Base-by-base conservation (phyloP, 768 basidiomycete species). In the Exidia glandulosa region DNA sequence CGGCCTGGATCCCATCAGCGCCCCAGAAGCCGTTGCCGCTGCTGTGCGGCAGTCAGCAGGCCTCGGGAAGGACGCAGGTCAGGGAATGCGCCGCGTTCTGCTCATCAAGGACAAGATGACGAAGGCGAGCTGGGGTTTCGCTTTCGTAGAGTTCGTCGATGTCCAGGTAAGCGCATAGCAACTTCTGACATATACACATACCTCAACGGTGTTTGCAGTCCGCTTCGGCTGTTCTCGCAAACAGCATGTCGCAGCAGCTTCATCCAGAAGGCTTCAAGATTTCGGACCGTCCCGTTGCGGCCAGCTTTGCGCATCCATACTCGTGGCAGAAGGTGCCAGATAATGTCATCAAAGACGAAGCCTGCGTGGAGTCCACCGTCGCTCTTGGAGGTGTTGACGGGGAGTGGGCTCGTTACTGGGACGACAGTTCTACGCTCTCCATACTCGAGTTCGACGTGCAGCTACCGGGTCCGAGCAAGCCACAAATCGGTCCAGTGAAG, bases 231-330 rank as follows among this genome's bases (percentile, higher is more conserved):
- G 84, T 94, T 9, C 77, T 98, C 13, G 90, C 85, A 3, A 84
- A 86, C n/a, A 87, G 84, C 6, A 89, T 96, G 85, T 91, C 90
- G 41, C 80, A 90, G 2, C 81, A 86, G 63, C 76, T 89, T 13
- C 92, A 96, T 70, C 94, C 95, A 0, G 83, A 84, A n/a, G 95
- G 95, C 4, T 97, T 97, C 73, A 81, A 90, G 7, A 95, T 98
- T 54, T 89, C 89, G 2, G 87, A 90, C 67, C 81, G 84, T 32
- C 88, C 93, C 1, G 88, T 94, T 12, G 94, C 94, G 10, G 86
- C 88, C 7, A 95, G 94, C 14, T 97, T 96, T 71, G 92, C 92
- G 50, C 90, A 94, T 72, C 84, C 88, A 1, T 86, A 90, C 67
- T 91, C 94, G 29, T 96, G 95, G 71, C 86, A 91, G 67, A 86